Evolutionary conservation across 176 grass and related monocot genomes (phyloP), one percentile per base, ranked within the genome.

Genomic region (bread wheat (Triticum aestivum)): DNA sequence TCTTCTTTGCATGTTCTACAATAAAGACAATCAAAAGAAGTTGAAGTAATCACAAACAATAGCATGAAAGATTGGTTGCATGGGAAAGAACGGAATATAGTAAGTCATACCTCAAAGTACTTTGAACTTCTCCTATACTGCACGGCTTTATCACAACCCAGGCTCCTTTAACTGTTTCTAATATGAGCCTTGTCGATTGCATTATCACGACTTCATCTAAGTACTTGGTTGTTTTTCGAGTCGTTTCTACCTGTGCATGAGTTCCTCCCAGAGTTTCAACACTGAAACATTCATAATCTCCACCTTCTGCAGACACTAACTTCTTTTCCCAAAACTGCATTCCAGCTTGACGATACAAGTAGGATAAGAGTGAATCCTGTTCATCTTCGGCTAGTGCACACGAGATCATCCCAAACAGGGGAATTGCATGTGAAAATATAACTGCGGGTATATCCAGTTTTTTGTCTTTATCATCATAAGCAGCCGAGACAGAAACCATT

Each of bases 351-450:
- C 69, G 68, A 79, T 83, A 91, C 49, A 98, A 73, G 93, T 82
- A 89, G 29, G 86, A 88, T 64, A 94, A 86, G 39, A 98, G 75
- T 8, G 85, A 86, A 86, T 92, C 88, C 77, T 82, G 87, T 75
- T 88, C 69, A 42, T 76, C 69, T 86, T 74, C 86, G 81, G 83
- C 84, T 58, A 96, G 65, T 73, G 96, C 92, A 82, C 33, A 65
- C 1, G 92, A 91, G 66, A 98, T 80, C 71, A 65, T 98, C 76
- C 88, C 90, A 61, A 88, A 27, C 85, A 98, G 88, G 56, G 85
- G 44, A 89, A 92, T 76, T 89, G 92, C 88, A 92, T 90, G 90
- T 82, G 84, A 89, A 85, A 91, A 94, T 84, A 98, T 82, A 78
- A 79, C 77, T 15, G 58, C 69, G n/a, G 93, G 96, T 77, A 89